Evolutionary conservation across 495 filamentous ascomycete species (phyloP).

Genomic region (Lasiosphaeria ovina): DNA sequence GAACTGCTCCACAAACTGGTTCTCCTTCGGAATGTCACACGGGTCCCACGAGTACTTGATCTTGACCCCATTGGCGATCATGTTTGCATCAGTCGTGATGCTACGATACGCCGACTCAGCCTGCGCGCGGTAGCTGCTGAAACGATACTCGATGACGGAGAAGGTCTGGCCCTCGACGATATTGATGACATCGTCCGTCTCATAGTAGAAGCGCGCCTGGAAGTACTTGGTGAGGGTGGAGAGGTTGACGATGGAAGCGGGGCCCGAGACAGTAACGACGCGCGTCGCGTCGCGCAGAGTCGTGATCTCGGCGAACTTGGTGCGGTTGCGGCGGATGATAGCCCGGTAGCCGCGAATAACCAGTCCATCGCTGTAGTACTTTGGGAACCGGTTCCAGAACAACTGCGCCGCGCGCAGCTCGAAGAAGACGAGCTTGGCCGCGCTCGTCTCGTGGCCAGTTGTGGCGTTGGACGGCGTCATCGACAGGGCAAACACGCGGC

Average conservation of each 20-base stretch:
- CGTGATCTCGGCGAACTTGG: neutral
- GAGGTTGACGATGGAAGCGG: neutral
- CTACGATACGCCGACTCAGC: neutral
- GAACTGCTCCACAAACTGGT: too few species aligned
- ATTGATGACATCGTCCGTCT: neutral
- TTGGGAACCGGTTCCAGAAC: neutral
- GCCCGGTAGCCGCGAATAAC: neutral
- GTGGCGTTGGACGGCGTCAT: constrained; percentile 24
- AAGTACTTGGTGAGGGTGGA: neutral
- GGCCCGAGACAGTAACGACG: neutral
- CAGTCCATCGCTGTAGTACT: neutral
- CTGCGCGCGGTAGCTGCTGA: neutral
- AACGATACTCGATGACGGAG: neutral
- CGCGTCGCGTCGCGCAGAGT: neutral
- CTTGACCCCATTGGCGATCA: neutral
- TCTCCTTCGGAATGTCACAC: neutral
- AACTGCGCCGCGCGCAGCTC: neutral
- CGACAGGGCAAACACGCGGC: constrained; percentile 32
- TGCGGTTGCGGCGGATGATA: neutral
- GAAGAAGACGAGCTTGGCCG: constrained; percentile 42
- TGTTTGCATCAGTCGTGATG: neutral
- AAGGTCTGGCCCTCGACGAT: neutral
- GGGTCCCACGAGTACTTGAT: neutral
- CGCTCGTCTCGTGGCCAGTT: constrained; percentile 16
- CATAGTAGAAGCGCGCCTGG: neutral